phyloP scores from a whole-genome alignment of 2,329 filamentous ascomycete species.

The Penicillium sp. region DNA sequence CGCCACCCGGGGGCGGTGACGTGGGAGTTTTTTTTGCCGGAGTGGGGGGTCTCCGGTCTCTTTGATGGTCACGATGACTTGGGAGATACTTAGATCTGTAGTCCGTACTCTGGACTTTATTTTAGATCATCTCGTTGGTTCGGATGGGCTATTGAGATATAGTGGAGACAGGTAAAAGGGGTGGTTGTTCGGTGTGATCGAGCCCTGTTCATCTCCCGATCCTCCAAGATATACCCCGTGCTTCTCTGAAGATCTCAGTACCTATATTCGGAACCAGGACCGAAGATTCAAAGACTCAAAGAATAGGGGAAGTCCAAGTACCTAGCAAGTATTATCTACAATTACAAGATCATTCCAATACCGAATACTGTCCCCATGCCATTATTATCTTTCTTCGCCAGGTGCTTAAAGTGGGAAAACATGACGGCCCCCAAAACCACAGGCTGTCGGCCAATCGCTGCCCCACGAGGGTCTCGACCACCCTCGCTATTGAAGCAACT shows the following conservation, averaged over 20 bases:
- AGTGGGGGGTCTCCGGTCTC: not conserved
- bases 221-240: not conserved
- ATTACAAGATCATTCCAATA: not conserved
- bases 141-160: not conserved
- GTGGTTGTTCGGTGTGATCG: not conserved
- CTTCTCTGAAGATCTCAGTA: too few relatives aligned
- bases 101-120: not conserved
- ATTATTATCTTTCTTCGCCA: not conserved
- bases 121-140: not conserved
- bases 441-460: constrained; percentile 19
- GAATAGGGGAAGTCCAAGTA: not conserved
- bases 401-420: not conserved
- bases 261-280: not conserved
- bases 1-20: constrained; percentile 17
- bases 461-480: constrained; percentile 19
- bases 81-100: not conserved
- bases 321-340: not conserved
- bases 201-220: not conserved
- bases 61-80: not conserved
- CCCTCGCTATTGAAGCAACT: constrained; percentile 23
- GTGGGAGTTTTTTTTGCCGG: constrained; percentile 15
- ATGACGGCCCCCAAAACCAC: not conserved
- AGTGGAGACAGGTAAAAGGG: not conserved
- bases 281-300: not conserved
- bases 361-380: not conserved